Conservation (phyloP, 148 eudicot genomes). For the Rhododendron williamsianum region DNA sequence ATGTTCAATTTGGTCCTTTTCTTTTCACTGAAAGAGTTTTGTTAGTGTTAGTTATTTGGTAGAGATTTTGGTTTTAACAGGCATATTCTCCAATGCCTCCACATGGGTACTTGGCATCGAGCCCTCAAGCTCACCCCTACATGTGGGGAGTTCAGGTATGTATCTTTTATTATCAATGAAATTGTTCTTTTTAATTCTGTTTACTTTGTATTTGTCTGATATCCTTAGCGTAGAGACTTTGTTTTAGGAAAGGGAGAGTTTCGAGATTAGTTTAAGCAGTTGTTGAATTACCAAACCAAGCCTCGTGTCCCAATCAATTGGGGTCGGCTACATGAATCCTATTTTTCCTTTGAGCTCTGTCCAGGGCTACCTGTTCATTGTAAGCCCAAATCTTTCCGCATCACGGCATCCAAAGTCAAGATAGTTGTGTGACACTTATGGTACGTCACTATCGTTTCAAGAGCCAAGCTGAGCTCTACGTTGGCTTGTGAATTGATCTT, state of each 20-base stretch:
- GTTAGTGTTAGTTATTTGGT: background rate
- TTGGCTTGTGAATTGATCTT: slow-evolving; percentile 1
- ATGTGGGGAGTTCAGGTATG: slow-evolving; percentile 99
- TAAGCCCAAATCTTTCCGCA: background rate
- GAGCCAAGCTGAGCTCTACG: background rate
- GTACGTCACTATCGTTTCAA: background rate
- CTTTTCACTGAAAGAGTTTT: background rate
- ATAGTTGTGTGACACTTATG: background rate
- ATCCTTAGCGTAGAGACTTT: background rate
- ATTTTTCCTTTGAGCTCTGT: background rate
- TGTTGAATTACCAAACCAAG: background rate
- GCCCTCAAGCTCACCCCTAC: slow-evolving; percentile 94
- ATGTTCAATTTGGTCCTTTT: background rate
- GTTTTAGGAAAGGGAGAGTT: background rate
- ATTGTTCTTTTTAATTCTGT: background rate
- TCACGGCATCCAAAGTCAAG: background rate
- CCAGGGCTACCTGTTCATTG: background rate
- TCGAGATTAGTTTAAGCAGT: background rate
- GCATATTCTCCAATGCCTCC: slow-evolving; percentile 96
- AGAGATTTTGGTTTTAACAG: slow-evolving; percentile 37
- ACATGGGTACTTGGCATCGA: slow-evolving; percentile 77
- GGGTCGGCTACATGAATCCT: background rate
- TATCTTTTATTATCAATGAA: background rate
- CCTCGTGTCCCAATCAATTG: background rate
- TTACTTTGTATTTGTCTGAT: background rate